phyloP scores from a whole-genome alignment of 176 grass and related monocot species.

The sorghum (Sorghum bicolor) region DNA sequence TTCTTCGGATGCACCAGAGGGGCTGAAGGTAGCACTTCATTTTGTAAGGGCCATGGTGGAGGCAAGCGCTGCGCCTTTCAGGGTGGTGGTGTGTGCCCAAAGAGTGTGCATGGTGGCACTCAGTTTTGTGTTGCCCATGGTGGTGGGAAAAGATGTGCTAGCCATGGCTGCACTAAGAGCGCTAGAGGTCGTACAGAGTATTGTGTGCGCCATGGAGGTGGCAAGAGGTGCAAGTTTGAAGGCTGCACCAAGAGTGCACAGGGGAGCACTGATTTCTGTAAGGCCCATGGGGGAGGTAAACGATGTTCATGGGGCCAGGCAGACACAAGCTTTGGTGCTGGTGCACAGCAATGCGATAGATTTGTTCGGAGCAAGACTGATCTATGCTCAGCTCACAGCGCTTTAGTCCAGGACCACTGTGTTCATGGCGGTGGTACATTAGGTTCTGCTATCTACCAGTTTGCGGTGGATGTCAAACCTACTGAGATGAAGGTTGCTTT shows the following conservation, averaged over 20 bases:
- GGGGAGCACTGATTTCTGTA: constrained; percentile 83
- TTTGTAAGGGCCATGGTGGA: constrained; percentile 89
- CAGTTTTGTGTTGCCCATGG: constrained; percentile 84
- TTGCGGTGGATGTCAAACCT: not conserved
- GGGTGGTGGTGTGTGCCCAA: constrained; percentile 78
- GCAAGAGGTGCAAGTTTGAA: constrained; percentile 60
- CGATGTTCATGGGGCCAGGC: constrained; percentile 54
- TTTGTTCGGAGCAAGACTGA: constrained; percentile 66
- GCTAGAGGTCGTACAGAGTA: constrained; percentile 83
- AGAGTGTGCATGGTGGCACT: constrained; percentile 85
- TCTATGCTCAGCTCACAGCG: constrained; percentile 57
- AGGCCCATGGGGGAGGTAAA: constrained; percentile 81
- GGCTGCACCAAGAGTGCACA: constrained; percentile 77
- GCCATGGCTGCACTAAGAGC: constrained; percentile 68
- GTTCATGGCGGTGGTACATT: constrained; percentile 72
- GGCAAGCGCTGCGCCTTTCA: constrained; percentile 87
- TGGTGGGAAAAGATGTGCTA: constrained; percentile 81
- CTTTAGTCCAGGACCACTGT: constrained; percentile 71
- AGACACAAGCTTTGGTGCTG: constrained; percentile 20
- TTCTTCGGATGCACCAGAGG: constrained; percentile 85
- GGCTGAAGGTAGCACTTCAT: constrained; percentile 86
- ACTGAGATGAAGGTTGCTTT: constrained; percentile 33
- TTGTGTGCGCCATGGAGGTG: constrained; percentile 93
- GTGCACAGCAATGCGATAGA: constrained; percentile 50
- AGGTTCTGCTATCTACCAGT: constrained; percentile 20